phyloP scores from a whole-genome alignment of 768 basidiomycete genomes.

The Phaffia australis region DNA sequence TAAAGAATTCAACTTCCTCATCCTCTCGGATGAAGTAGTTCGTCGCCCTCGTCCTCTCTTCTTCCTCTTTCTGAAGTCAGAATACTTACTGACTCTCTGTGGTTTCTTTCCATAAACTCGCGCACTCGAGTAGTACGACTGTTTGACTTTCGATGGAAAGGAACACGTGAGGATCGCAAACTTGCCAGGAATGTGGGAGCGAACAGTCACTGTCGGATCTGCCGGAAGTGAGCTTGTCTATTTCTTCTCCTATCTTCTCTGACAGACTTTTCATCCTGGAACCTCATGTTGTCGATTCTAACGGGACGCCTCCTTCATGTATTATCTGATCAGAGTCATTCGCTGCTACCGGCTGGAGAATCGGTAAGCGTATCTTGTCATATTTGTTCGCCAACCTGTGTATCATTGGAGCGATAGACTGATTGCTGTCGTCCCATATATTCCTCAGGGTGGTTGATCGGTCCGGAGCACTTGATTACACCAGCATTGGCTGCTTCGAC shows the following conservation, averaged over 20 bases:
- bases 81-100: too few relatives aligned
- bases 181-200: constrained; percentile 97
- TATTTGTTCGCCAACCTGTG: not conserved
- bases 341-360: constrained; percentile 92
- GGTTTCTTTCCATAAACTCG: not conserved
- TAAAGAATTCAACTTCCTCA: constrained; percentile 79
- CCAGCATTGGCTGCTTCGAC: constrained; percentile 68
- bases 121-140: constrained; percentile 63
- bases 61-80: not conserved
- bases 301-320: not conserved
- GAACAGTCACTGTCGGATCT: constrained; percentile 91
- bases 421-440: constrained; percentile 34
- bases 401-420: constrained; percentile 66
- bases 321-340: constrained; percentile 61
- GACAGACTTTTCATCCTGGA: not conserved
- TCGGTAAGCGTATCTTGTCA: constrained; percentile 39
- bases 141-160: constrained; percentile 73
- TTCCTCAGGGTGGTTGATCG: constrained; percentile 75
- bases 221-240: constrained; percentile 62
- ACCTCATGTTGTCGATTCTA: not conserved
- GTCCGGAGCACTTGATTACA: constrained; percentile 64
- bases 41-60: constrained; percentile 33
- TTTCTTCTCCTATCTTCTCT: not conserved
- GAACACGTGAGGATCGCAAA: constrained; percentile 86
- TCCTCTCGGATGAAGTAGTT: constrained; percentile 95